Evolutionary conservation across 2,329 filamentous ascomycete species (phyloP).

Genomic region (Penicillium sp.): DNA sequence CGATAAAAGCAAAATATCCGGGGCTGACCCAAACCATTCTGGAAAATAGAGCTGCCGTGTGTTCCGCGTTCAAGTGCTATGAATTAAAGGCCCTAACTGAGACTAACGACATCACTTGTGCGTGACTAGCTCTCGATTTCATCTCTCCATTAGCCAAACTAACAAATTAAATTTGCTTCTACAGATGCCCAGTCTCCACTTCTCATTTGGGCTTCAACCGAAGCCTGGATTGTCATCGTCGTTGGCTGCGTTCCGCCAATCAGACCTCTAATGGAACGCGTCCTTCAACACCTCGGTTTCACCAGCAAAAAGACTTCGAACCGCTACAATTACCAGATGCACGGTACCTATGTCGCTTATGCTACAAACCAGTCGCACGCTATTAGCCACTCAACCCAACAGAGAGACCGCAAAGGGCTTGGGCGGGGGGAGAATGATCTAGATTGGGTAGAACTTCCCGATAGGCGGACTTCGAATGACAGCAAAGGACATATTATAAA

Average conservation of each 20-base stretch:
- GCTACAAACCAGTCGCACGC: too few species aligned
- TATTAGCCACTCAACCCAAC: too few species aligned
- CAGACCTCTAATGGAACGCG: slow-evolving; percentile 22
- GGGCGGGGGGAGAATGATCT: too few species aligned
- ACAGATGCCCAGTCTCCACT: slow-evolving; percentile 24
- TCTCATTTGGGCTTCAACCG: slow-evolving; percentile 29
- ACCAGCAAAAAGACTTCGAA: slow-evolving; percentile 9
- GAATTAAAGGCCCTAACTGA: slow-evolving; percentile 24
- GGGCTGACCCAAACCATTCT: too few species aligned
- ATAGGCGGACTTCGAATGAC: too few species aligned
- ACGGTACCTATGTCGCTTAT: too few species aligned
- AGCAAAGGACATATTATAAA: too few species aligned
- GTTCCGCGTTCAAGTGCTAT: slow-evolving; percentile 29
- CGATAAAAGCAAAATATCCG: too few species aligned
- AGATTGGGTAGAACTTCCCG: too few species aligned
- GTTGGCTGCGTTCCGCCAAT: slow-evolving; percentile 30
- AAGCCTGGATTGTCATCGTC: slow-evolving; percentile 30
- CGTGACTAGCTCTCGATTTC: not conserved
- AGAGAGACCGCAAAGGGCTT: too few species aligned
- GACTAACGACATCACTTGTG: slow-evolving; percentile 27
- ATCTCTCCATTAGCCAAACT: too few species aligned
- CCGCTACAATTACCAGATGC: not conserved
- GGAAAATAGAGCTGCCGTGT: slow-evolving; percentile 11
- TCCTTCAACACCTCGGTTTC: slow-evolving; percentile 21
- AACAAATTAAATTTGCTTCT: slow-evolving; percentile 1